phyloP scores from a whole-genome alignment of 768 basidiomycete species.

The Sporobolomyces phaffii region DNA sequence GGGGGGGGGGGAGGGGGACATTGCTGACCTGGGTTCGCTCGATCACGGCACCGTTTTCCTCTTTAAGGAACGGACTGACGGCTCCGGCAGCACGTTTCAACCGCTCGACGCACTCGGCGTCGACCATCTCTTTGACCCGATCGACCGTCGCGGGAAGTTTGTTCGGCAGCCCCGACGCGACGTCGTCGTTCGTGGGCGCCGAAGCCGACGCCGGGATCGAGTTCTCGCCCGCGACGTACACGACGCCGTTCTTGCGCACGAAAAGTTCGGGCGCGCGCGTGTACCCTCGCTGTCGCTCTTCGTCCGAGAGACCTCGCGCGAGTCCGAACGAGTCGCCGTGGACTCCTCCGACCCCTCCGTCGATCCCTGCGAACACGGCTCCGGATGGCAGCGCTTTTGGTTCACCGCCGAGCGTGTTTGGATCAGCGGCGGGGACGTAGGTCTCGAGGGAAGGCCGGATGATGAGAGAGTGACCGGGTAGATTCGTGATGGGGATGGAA shows the following conservation, averaged over 20 bases:
- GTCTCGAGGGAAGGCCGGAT: constrained; percentile 14
- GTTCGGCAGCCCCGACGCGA: constrained; percentile 11
- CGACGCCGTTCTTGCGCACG: constrained; percentile 5
- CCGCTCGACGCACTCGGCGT: constrained; percentile 10
- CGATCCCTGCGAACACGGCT: constrained; percentile 33
- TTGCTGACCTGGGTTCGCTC: constrained; percentile 27
- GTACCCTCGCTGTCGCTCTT: constrained; percentile 20
- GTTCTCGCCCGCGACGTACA: constrained; percentile 37
- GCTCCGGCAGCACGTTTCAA: constrained; percentile 18
- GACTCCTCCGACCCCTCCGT: constrained; percentile 20
- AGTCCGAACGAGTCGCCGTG: constrained; percentile 22
- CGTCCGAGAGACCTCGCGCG: constrained; percentile 11
- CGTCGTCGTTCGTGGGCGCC: no score
- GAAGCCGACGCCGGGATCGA: constrained; percentile 21
- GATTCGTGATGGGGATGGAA: constrained; percentile 14
- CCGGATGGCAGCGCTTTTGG: constrained; percentile 4
- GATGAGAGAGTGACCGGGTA: constrained; percentile 35
- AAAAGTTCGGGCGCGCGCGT: constrained; percentile 33
- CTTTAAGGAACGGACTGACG: constrained; percentile 21
- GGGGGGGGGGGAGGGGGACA: no score
- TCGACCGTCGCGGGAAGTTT: constrained; percentile 17
- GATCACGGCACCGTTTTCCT: constrained; percentile 26
- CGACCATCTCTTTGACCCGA: constrained; percentile 22
- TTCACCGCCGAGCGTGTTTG: neutral
- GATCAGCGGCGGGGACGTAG: neutral